Percentiles rank a stretch among this genome's conserved stretches.
Evolutionary conservation across 805 yeast genomes (phyloP).

Genomic region (Monosporozyma servazzii): DNA sequence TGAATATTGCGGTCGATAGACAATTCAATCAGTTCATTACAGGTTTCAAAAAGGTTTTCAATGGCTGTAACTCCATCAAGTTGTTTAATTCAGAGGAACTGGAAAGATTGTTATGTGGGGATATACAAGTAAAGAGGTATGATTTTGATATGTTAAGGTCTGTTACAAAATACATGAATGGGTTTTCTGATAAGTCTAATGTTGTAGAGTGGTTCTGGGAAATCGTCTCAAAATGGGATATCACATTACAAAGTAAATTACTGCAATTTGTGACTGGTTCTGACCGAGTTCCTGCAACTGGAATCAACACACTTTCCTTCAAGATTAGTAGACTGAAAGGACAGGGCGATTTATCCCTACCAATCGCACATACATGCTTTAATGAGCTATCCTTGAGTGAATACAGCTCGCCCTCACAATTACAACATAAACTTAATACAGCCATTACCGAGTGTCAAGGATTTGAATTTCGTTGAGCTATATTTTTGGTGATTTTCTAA

Average conservation of each 20-base stretch:
- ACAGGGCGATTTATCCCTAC: constrained; percentile 43
- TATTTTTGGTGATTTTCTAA: not conserved
- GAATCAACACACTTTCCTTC: constrained; percentile 65
- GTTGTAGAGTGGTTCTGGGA: constrained; percentile 85
- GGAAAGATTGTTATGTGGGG: constrained; percentile 69
- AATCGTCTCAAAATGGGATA: constrained; percentile 30
- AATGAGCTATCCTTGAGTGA: constrained; percentile 75
- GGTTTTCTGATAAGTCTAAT: constrained; percentile 33
- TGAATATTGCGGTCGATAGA: constrained; percentile 43
- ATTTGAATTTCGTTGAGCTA: constrained; percentile 47
- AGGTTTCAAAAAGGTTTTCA: constrained; percentile 72
- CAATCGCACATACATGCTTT: constrained; percentile 90
- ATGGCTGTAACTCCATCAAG: constrained; percentile 64
- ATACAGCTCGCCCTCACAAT: constrained; percentile 46
- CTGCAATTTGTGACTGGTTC: constrained; percentile 81
- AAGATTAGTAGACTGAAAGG: constrained; percentile 49
- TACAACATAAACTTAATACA: constrained; percentile 46
- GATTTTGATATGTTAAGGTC: constrained; percentile 61
- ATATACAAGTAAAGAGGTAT: constrained; percentile 40
- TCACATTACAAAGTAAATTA: constrained; percentile 54
- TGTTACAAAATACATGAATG: constrained; percentile 67
- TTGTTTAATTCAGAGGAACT: constrained; percentile 77
- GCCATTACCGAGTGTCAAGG: constrained; percentile 81
- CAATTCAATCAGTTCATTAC: constrained; percentile 50
- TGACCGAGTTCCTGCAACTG: constrained; percentile 88